Evolutionary conservation across 768 basidiomycete species (phyloP).

Genomic region (Trametes coccinea): DNA sequence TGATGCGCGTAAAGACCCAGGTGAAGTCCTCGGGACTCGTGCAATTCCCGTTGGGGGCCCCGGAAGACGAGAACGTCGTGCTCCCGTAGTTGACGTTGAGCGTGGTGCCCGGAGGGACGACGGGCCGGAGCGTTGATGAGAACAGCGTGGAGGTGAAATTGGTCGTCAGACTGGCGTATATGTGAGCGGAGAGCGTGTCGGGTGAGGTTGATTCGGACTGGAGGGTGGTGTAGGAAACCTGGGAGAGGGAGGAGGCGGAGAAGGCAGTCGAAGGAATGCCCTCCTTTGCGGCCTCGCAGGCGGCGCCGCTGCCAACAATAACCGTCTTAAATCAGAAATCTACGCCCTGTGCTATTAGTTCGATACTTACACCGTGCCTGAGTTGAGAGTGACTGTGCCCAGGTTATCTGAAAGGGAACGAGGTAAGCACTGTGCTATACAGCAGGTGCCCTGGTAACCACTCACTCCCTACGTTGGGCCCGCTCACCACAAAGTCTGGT

Average conservation of each 20-base stretch:
- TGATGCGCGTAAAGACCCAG: constrained; percentile 47
- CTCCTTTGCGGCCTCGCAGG: constrained; percentile 30
- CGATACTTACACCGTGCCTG: constrained; percentile 26
- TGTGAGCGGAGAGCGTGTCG: constrained; percentile 15
- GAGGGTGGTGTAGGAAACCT: constrained; percentile 32
- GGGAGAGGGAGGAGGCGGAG: constrained; percentile 29
- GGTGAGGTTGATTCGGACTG: constrained; percentile 21
- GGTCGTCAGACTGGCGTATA: constrained; percentile 27
- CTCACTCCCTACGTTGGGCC: constrained; percentile 25
- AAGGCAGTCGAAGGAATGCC: constrained; percentile 34
- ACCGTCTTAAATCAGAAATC: no score
- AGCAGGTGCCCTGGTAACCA: background rate
- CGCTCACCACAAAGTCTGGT: constrained; percentile 40
- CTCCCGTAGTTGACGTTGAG: constrained; percentile 54
- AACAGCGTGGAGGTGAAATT: constrained; percentile 25
- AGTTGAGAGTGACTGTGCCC: constrained; percentile 18
- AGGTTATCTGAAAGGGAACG: constrained; percentile 14
- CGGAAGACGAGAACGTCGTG: constrained; percentile 13
- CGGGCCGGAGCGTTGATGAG: constrained; percentile 25
- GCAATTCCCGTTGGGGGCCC: constrained; percentile 36
- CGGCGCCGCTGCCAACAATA: constrained; percentile 26
- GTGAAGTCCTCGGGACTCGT: constrained; percentile 39
- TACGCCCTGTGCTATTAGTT: no score
- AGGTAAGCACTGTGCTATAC: background rate
- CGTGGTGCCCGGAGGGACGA: constrained; percentile 43